phyloP scores from a whole-genome alignment of 164 flowering plant species.

The Vitis rotundifolia region DNA sequence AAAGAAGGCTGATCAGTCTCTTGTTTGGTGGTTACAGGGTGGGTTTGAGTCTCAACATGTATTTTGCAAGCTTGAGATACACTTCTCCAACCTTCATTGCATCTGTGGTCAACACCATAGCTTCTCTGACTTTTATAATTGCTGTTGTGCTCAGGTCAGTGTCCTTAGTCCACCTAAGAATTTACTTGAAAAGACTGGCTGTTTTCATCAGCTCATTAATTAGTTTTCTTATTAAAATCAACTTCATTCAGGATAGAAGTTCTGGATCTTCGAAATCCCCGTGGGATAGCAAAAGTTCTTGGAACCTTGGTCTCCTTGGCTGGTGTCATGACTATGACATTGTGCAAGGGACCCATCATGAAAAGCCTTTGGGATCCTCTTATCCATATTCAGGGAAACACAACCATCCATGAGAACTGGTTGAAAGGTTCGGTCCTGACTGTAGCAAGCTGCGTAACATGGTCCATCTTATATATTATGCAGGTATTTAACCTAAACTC shows the following conservation, averaged over 20 bases:
- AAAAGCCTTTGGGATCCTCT: constrained; percentile 44
- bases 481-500: constrained; percentile 46
- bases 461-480: constrained; percentile 84
- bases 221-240: background rate
- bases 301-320: constrained; percentile 75
- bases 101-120: constrained; percentile 53
- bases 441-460: constrained; percentile 69
- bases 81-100: constrained; percentile 77
- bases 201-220: background rate
- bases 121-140: constrained; percentile 69
- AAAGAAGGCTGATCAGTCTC: too few species aligned
- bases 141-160: constrained; percentile 66
- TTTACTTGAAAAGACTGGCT: background rate
- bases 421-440: constrained; percentile 74
- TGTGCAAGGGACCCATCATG: constrained; percentile 66
- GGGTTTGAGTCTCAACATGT: constrained; percentile 70
- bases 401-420: constrained; percentile 59
- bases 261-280: constrained; percentile 41
- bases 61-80: constrained; percentile 74
- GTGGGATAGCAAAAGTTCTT: constrained; percentile 64
- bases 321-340: constrained; percentile 75
- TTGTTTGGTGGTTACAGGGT: constrained; percentile 44
- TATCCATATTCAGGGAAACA: constrained; percentile 42
- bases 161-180: background rate
- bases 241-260: constrained; percentile 52